Percentiles rank a stretch among this genome's conserved stretches.
Conservation (phyloP, 208 protist genomes). For the Acanthamoeba sp. region DNA sequence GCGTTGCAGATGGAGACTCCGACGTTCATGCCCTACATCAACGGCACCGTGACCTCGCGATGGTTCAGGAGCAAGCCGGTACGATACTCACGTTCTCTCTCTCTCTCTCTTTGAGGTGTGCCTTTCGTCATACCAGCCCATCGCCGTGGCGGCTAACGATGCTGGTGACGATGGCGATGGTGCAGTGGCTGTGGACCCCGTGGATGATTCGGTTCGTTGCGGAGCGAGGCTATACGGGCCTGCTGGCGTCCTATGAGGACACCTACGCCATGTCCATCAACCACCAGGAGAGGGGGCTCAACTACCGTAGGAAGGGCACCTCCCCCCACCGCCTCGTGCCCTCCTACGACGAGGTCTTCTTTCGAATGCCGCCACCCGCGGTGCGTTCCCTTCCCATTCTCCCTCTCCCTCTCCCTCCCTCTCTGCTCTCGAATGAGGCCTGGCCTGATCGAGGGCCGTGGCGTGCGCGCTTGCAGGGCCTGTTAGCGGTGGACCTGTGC, state of each 20-base stretch:
- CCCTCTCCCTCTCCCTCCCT: background rate
- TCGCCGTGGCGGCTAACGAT: background rate
- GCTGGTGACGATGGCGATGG: background rate
- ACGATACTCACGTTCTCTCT: background rate
- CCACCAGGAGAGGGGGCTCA: slow-evolving; percentile 31
- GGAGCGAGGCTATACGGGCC: slow-evolving; percentile 24
- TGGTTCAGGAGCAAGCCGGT: background rate
- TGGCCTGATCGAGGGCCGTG: too few species aligned
- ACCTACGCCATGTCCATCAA: slow-evolving; percentile 16
- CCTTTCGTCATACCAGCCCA: background rate
- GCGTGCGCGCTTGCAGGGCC: background rate
- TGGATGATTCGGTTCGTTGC: slow-evolving; percentile 53
- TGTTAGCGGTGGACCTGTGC: background rate
- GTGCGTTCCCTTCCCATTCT: background rate
- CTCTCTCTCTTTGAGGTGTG: background rate
- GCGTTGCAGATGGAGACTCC: background rate
- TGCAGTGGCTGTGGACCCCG: slow-evolving; percentile 46
- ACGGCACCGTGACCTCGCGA: background rate
- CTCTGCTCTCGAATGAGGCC: background rate
- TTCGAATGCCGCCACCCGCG: background rate
- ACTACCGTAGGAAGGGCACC: background rate
- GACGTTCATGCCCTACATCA: slow-evolving; percentile 6
- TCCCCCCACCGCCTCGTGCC: background rate
- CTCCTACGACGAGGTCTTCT: background rate
- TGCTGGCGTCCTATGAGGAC: background rate